phyloP scores from a whole-genome alignment of 1,284 basidiomycete species.

The Trichosporon sp. region DNA sequence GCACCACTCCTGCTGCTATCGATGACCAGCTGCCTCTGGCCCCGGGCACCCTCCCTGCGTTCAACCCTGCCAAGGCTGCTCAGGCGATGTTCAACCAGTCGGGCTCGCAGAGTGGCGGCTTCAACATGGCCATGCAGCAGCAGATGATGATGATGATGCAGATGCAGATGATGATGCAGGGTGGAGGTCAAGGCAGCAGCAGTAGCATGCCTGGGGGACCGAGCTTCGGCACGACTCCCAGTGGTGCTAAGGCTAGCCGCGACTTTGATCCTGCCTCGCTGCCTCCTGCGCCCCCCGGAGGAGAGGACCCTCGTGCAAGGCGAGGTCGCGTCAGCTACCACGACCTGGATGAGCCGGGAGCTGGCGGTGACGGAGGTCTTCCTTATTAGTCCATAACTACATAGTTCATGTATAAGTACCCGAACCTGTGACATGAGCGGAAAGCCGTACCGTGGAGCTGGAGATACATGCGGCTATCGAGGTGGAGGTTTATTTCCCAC shows the following conservation, averaged over 20 bases:
- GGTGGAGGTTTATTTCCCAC: background rate
- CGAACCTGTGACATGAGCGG: background rate
- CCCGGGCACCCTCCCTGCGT: slow-evolving; percentile 30
- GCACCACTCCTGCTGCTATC: slow-evolving; percentile 52
- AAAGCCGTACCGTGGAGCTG: no score
- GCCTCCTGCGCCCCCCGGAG: slow-evolving; percentile 43
- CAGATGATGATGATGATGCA: slow-evolving; percentile 58
- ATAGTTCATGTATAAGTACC: slow-evolving; percentile 3
- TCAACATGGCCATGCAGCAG: slow-evolving; percentile 53
- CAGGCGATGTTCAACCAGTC: slow-evolving; percentile 33
- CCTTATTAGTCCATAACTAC: slow-evolving; percentile 44
- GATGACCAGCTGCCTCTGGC: slow-evolving; percentile 46
- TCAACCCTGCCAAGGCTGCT: slow-evolving; percentile 38
- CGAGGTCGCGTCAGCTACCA: slow-evolving; percentile 52
- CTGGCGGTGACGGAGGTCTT: slow-evolving; percentile 48
- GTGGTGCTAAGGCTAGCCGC: slow-evolving; percentile 25
- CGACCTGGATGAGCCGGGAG: slow-evolving; percentile 52
- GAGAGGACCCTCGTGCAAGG: slow-evolving; percentile 53
- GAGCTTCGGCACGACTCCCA: slow-evolving; percentile 7
- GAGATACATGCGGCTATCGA: background rate
- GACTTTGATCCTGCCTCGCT: slow-evolving; percentile 29
- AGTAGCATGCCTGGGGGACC: slow-evolving; percentile 21
- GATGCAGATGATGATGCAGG: slow-evolving; percentile 55
- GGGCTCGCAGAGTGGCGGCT: slow-evolving; percentile 30
- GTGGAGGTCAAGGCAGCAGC: slow-evolving; percentile 23